These are phyloP conservation scores for Cardamine resedifolia DNA, from an alignment of 345 rosid species.

Conservation along the genomic window DNA sequence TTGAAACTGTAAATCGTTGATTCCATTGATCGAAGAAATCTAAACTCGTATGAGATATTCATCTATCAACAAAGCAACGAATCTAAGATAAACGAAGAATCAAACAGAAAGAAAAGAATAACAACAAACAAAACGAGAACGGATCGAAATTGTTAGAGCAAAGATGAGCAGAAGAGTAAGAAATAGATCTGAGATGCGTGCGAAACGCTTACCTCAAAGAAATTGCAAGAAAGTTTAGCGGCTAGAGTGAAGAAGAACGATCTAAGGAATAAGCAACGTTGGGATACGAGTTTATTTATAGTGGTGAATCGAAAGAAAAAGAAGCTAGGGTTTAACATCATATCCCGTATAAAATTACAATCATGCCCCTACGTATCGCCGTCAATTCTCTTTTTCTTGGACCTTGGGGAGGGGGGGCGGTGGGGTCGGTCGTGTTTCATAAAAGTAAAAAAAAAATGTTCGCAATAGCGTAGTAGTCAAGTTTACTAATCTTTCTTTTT, in stretches of 20 bases:
- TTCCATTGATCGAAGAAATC: not conserved
- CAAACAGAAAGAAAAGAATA: not conserved
- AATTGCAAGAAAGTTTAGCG: not conserved
- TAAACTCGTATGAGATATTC: not conserved
- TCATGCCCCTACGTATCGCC: slow-evolving; percentile 1
- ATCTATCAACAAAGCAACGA: not conserved
- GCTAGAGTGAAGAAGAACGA: slow-evolving; percentile 15
- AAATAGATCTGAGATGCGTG: not conserved
- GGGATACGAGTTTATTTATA: not conserved
- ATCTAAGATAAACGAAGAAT: not conserved
- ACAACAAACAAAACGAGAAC: not conserved
- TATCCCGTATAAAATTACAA: not conserved
- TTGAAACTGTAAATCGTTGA: not conserved
- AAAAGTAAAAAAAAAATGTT: too few species aligned
- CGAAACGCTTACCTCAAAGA: not conserved
- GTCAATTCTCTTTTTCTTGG: not conserved
- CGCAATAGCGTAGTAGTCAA: not conserved
- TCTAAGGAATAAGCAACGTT: not conserved
- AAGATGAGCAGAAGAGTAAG: not conserved
- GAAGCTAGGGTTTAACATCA: not conserved
- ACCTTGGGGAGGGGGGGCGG: too few species aligned
- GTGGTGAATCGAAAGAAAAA: not conserved
- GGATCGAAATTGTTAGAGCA: not conserved
- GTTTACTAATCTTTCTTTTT: not conserved
- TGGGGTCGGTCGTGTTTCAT: not conserved